A percentile compares a stretch with the other conserved stretches of the same genome.
phyloP scores from a whole-genome alignment of 495 filamentous ascomycete species.

The Podospora pseudoanserina region DNA sequence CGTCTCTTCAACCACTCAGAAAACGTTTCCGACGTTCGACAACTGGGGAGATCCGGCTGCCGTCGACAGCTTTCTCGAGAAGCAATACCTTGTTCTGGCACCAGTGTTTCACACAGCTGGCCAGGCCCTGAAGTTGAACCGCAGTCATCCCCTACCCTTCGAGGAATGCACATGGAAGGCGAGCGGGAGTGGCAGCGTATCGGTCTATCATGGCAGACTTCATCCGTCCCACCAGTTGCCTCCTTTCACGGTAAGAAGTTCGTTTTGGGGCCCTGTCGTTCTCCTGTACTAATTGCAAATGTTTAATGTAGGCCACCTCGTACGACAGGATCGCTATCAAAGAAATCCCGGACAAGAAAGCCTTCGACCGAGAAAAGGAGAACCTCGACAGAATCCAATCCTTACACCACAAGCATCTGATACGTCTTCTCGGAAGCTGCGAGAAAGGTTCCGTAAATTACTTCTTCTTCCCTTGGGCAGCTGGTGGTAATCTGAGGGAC shows the following conservation, averaged over 20 bases:
- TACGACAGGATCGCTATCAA: constrained; percentile 11
- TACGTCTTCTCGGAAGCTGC: constrained; percentile 17
- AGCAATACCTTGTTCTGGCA: constrained; percentile 13
- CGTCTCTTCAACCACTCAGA: neutral
- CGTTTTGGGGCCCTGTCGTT: too few relatives aligned
- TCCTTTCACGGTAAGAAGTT: constrained; percentile 1
- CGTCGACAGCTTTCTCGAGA: constrained; percentile 6
- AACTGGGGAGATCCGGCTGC: constrained; percentile 2
- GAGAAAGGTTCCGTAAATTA: constrained; percentile 9
- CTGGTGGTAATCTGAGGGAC: constrained; percentile 21
- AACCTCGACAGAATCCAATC: constrained; percentile 7
- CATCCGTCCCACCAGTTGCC: constrained; percentile 4
- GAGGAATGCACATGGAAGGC: neutral
- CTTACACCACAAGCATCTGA: constrained; percentile 17
- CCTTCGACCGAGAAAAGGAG: constrained; percentile 12
- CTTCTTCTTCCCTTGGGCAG: constrained; percentile 21
- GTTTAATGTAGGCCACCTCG: neutral
- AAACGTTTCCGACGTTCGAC: neutral
- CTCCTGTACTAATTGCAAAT: neutral
- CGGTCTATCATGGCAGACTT: constrained; percentile 5
- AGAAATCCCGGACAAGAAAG: neutral
- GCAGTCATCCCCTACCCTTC: constrained; percentile 8
- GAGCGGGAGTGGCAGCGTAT: neutral
- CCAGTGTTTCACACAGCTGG: constrained; percentile 4
- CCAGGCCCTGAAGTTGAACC: constrained; percentile 1